Conservation (phyloP, 805 yeast species). For the Candida xyloterini region DNA sequence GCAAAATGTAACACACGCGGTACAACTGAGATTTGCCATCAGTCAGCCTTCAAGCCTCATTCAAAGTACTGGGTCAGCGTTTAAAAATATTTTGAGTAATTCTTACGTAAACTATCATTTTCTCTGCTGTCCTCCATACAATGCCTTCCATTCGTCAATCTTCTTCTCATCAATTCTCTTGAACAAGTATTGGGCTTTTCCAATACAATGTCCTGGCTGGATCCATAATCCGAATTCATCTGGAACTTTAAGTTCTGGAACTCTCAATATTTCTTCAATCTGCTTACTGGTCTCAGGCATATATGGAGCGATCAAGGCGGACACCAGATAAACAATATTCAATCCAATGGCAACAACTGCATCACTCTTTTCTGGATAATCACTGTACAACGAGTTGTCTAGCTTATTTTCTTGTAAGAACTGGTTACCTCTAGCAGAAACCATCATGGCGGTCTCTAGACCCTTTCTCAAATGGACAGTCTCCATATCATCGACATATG, state of each 20-base stretch:
- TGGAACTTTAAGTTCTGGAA: slow-evolving; percentile 74
- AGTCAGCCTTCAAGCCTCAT: slow-evolving; percentile 4
- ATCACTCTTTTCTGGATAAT: slow-evolving; percentile 76
- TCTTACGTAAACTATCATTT: slow-evolving; percentile 1
- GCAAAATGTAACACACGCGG: slow-evolving; percentile 3
- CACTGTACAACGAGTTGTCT: slow-evolving; percentile 79
- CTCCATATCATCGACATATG: slow-evolving; percentile 73
- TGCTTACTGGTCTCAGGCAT: slow-evolving; percentile 79
- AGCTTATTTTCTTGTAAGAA: slow-evolving; percentile 95
- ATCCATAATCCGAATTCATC: slow-evolving; percentile 69
- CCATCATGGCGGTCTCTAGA: slow-evolving; percentile 84
- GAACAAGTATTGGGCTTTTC: slow-evolving; percentile 89
- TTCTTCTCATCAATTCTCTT: slow-evolving; percentile 87
- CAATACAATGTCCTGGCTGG: slow-evolving; percentile 79
- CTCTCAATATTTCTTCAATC: slow-evolving; percentile 77
- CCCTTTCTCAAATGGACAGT: slow-evolving; percentile 81
- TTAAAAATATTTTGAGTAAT: slow-evolving; percentile 2
- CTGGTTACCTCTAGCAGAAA: slow-evolving; percentile 90
- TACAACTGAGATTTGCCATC: slow-evolving; percentile 6
- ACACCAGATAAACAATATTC: slow-evolving; percentile 82
- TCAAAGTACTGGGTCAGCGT: too few relatives aligned
- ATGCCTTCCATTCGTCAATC: slow-evolving; percentile 79
- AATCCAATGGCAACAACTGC: slow-evolving; percentile 91
- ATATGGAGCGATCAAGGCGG: slow-evolving; percentile 79
- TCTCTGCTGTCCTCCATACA: slow-evolving; percentile 76